Percentiles rank a stretch among this genome's conserved stretches.
phyloP scores from a whole-genome alignment of 1,139 yeast species.

The Blastobotrys petasosporus region DNA sequence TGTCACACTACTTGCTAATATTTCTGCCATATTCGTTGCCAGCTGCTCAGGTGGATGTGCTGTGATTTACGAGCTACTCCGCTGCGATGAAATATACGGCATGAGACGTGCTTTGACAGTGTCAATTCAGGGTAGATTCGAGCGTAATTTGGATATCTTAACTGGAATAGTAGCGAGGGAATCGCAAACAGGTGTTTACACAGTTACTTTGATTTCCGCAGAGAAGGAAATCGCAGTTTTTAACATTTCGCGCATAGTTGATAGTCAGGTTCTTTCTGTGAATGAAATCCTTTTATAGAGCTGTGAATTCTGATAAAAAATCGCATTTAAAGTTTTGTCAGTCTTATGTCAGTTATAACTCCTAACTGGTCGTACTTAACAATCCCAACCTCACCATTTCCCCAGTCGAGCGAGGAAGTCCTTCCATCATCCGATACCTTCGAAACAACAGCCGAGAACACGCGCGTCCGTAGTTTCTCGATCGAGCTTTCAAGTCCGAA shows the following conservation, averaged over 20 bases:
- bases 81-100: too few species aligned
- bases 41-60: too few species aligned
- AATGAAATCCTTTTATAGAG: background rate
- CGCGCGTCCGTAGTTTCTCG: conserved; percentile 17
- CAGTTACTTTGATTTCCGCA: background rate
- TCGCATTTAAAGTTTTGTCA: conserved; percentile 11
- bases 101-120: too few species aligned
- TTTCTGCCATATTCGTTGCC: too few species aligned
- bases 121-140: too few species aligned
- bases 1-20: too few species aligned
- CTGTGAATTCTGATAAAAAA: background rate
- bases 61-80: too few species aligned
- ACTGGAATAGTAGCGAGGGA: too few species aligned
- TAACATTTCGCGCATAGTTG: background rate
- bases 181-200: background rate
- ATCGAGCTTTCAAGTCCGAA: conserved; percentile 19
- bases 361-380: conserved; percentile 21
- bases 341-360: conserved; percentile 19
- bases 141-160: too few species aligned
- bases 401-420: conserved; percentile 28
- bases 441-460: conserved; percentile 22
- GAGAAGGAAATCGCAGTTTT: background rate
- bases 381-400: conserved; percentile 28
- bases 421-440: conserved; percentile 20
- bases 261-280: conserved; percentile 10